These are phyloP conservation scores for Candida suzukii DNA, from an alignment of 805 yeast species.

Conservation along the genomic window DNA sequence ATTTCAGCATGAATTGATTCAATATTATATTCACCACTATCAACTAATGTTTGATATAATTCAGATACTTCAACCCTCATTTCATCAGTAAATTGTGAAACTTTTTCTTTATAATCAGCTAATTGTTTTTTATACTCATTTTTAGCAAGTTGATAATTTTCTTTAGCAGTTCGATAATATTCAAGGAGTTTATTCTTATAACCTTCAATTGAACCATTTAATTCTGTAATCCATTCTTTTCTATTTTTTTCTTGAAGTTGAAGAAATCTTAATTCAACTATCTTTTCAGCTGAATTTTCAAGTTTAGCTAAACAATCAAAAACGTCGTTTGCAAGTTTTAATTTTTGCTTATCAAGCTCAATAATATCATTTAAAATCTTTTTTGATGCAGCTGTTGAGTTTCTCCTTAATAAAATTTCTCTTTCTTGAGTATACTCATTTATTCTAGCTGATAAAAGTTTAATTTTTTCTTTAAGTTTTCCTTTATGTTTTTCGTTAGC, in stretches of 20 bases:
- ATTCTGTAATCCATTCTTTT: conserved; percentile 13
- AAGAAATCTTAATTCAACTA: conserved; percentile 3
- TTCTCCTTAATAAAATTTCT: too few species aligned
- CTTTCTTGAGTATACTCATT: conserved; percentile 7
- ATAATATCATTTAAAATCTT: neutral
- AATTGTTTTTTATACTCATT: conserved; percentile 12
- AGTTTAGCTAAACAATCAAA: neutral
- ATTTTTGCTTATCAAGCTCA: neutral
- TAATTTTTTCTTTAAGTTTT: too few species aligned
- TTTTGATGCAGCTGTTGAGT: neutral
- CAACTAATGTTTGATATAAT: conserved; percentile 26
- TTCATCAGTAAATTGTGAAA: conserved; percentile 29
- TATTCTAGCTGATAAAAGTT: too few species aligned
- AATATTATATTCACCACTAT: conserved; percentile 28
- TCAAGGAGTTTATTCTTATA: neutral
- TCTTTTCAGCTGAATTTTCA: neutral
- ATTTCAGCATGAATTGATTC: conserved; percentile 30
- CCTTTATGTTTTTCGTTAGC: too few species aligned
- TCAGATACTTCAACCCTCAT: conserved; percentile 34
- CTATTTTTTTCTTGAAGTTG: conserved; percentile 34
- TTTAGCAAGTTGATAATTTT: conserved; percentile 12
- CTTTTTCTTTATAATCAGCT: conserved; percentile 27
- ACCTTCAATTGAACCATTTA: conserved; percentile 13
- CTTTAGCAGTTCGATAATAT: conserved; percentile 20
- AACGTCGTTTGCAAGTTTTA: neutral